Evolutionary conservation across 2,329 filamentous ascomycete genomes (phyloP).

Genomic region (Teratosphaeria epicoccoides): DNA sequence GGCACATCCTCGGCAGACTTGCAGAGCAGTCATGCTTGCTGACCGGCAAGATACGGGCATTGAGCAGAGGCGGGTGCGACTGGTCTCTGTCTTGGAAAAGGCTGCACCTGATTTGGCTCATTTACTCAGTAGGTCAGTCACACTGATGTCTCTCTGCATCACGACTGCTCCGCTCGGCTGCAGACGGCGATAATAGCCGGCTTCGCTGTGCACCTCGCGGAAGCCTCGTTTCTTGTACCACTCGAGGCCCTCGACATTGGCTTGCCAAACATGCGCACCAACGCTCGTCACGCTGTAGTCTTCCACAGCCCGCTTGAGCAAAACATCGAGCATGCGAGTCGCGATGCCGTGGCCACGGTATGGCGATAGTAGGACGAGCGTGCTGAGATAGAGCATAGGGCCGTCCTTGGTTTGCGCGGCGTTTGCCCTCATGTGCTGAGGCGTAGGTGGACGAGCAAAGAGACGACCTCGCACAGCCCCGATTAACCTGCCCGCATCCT

Average conservation of each 20-base stretch:
- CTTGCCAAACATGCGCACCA: conserved; percentile 55
- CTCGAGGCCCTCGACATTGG: conserved; percentile 47
- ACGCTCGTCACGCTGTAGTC: conserved; percentile 42
- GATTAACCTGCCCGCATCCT: conserved; percentile 29
- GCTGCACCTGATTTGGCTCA: neutral
- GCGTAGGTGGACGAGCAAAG: conserved; percentile 19
- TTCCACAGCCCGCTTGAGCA: conserved; percentile 29
- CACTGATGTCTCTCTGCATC: conserved; percentile 33
- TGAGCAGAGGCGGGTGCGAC: no score
- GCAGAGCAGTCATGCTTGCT: no score
- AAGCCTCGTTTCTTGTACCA: conserved; percentile 54
- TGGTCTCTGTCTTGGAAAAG: no score
- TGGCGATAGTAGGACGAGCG: conserved; percentile 48
- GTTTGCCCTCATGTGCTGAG: neutral
- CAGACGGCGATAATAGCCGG: conserved; percentile 50
- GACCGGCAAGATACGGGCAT: no score
- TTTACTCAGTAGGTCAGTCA: conserved; percentile 12
- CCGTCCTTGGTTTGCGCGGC: neutral
- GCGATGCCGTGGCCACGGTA: conserved; percentile 50
- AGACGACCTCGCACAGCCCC: conserved; percentile 40
- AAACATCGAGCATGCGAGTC: conserved; percentile 38
- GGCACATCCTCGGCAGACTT: no score
- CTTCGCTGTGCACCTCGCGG: conserved; percentile 39
- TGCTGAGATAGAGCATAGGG: conserved; percentile 49
- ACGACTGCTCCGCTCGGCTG: conserved; percentile 45